phyloP scores from a whole-genome alignment of 495 filamentous ascomycete species.

The Penicillium bovifimosum region DNA sequence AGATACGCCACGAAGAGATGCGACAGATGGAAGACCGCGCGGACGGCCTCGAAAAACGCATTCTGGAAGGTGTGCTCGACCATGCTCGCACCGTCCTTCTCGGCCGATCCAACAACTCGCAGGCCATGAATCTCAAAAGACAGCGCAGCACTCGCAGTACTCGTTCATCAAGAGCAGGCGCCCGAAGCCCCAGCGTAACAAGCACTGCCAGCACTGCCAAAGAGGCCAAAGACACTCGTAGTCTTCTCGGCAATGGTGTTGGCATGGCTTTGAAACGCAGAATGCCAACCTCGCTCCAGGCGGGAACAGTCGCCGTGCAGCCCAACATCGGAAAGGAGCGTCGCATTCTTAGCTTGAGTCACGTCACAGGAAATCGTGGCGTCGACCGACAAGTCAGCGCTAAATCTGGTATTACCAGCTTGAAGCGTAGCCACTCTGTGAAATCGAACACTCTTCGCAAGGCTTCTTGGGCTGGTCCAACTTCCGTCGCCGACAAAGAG shows the following conservation, averaged over 20 bases:
- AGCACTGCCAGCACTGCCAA: constrained; percentile 38
- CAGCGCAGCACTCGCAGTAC: constrained; percentile 39
- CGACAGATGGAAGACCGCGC: constrained; percentile 82
- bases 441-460: constrained; percentile 65
- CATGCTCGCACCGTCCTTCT: constrained; percentile 84
- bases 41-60: constrained; percentile 81
- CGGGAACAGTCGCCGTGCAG: constrained; percentile 43
- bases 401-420: constrained; percentile 40
- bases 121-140: constrained; percentile 69
- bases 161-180: constrained; percentile 35
- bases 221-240: constrained; percentile 36
- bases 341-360: constrained; percentile 81
- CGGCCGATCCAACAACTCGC: constrained; percentile 41
- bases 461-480: constrained; percentile 62
- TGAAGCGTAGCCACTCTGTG: constrained; percentile 68
- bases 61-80: constrained; percentile 91
- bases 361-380: constrained; percentile 75
- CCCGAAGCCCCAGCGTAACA: constrained; percentile 36
- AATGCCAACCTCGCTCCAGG: constrained; percentile 33
- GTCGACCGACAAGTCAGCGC: constrained; percentile 48
- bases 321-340: constrained; percentile 50
- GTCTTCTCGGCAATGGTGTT: constrained; percentile 44
- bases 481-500: constrained; percentile 51
- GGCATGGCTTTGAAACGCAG: constrained; percentile 51
- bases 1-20: constrained; percentile 84